Percentiles rank a stretch among this genome's conserved stretches.
phyloP scores from a whole-genome alignment of 108 stramenopile species.

The Nitzschia palea region DNA sequence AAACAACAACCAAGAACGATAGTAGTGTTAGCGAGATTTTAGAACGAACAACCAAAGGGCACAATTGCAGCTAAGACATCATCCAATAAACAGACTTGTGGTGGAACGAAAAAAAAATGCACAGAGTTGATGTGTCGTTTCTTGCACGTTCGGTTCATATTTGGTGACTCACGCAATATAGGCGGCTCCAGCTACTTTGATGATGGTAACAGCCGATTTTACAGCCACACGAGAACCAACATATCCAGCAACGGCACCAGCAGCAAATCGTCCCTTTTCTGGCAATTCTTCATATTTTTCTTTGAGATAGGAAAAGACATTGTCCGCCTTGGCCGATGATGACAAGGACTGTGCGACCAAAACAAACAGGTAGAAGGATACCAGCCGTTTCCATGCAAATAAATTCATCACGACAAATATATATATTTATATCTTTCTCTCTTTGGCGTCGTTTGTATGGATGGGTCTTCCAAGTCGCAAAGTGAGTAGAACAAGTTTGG shows the following conservation, averaged over 20 bases:
- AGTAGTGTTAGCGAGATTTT: neutral
- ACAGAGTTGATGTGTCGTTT: neutral
- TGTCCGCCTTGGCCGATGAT: conserved; percentile 5
- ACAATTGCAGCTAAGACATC: neutral
- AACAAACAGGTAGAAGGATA: neutral
- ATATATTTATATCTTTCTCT: no score
- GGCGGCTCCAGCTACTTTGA: conserved; percentile 57
- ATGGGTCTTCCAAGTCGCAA: no score
- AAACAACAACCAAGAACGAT: no score
- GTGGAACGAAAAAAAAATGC: neutral
- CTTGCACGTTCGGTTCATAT: neutral
- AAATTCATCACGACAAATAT: neutral
- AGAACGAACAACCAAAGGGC: neutral
- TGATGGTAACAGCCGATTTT: conserved; percentile 35
- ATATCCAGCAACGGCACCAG: conserved; percentile 49
- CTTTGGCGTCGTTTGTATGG: no score
- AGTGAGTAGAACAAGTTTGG: no score
- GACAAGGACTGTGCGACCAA: neutral
- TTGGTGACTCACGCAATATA: conserved; percentile 51
- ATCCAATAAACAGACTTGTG: neutral
- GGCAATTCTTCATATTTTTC: conserved; percentile 44
- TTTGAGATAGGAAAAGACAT: conserved; percentile 12
- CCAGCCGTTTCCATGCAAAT: neutral
- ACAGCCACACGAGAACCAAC: conserved; percentile 39
- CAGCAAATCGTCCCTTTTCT: conserved; percentile 46